Evolutionary conservation across 768 basidiomycete species (phyloP).

Genomic region (Macrocybe gigantea): DNA sequence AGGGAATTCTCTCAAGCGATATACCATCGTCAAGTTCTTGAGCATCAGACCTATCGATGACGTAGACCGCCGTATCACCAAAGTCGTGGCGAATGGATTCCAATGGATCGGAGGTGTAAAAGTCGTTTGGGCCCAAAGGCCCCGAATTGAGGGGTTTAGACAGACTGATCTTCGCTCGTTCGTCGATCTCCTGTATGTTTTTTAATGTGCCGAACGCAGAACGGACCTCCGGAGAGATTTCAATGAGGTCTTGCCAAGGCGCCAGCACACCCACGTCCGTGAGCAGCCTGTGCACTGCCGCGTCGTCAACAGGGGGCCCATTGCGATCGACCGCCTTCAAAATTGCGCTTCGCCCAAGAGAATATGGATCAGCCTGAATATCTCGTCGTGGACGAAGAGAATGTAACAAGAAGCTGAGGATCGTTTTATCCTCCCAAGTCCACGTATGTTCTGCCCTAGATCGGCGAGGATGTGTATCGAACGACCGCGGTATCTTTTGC

Average conservation of each 20-base stretch:
- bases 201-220: background rate
- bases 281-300: constrained; percentile 43
- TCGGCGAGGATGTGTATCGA: constrained; percentile 22
- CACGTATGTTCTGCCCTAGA: constrained; percentile 30
- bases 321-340: constrained; percentile 49
- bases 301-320: constrained; percentile 21
- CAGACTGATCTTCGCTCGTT: constrained; percentile 21
- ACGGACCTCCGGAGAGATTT: constrained; percentile 29
- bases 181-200: constrained; percentile 15
- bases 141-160: constrained; percentile 15
- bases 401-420: constrained; percentile 54
- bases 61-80: constrained; percentile 72
- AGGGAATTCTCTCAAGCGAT: constrained; percentile 66
- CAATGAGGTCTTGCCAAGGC: constrained; percentile 73
- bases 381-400: constrained; percentile 42
- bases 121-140: constrained; percentile 56
- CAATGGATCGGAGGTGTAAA: constrained; percentile 57
- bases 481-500: constrained; percentile 19
- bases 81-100: constrained; percentile 82
- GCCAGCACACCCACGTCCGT: constrained; percentile 68
- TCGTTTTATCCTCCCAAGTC: constrained; percentile 44
- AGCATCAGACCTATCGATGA: constrained; percentile 77
- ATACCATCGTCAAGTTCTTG: constrained; percentile 93
- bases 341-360: constrained; percentile 43
- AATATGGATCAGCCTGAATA: constrained; percentile 62